phyloP scores from a whole-genome alignment of 176 grass and related monocot species.

The Melocanna baccifera region DNA sequence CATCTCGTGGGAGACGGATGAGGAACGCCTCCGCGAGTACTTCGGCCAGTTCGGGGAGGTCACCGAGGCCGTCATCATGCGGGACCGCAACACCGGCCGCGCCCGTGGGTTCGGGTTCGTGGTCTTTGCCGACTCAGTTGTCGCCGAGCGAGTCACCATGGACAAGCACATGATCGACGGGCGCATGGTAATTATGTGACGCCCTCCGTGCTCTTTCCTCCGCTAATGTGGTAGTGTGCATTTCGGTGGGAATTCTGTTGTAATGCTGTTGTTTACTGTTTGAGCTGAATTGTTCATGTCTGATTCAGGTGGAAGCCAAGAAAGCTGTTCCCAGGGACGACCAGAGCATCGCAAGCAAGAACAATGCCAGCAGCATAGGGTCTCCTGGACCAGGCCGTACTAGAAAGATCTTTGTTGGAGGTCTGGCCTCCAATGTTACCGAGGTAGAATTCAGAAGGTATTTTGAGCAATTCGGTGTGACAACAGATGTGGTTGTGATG shows the following conservation, averaged over 20 bases:
- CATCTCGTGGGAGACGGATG: constrained; percentile 97
- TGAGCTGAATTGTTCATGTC: constrained; percentile 12
- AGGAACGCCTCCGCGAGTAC: constrained; percentile 84
- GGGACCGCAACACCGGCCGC: constrained; percentile 83
- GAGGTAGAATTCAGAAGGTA: constrained; percentile 89
- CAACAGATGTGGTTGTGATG: constrained; percentile 94
- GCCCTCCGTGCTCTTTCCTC: neutral
- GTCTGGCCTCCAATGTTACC: constrained; percentile 74
- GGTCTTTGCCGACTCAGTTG: constrained; percentile 59
- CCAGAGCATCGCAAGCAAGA: constrained; percentile 68
- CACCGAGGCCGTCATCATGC: constrained; percentile 91
- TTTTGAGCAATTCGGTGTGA: constrained; percentile 86
- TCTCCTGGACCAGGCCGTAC: constrained; percentile 72
- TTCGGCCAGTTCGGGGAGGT: constrained; percentile 84
- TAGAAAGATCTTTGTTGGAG: constrained; percentile 95
- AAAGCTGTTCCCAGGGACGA: constrained; percentile 91
- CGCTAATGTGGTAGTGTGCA: constrained; percentile 4
- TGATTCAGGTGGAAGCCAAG: constrained; percentile 83
- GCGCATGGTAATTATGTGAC: constrained; percentile 64
- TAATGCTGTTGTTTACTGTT: constrained; percentile 16
- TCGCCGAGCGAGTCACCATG: constrained; percentile 73
- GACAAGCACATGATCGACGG: constrained; percentile 97
- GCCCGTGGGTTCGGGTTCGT: constrained; percentile 92
- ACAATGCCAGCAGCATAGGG: constrained; percentile 55
- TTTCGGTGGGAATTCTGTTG: constrained; percentile 34